These are phyloP conservation scores for Infundibulicybe gibba DNA, from an alignment of 768 basidiomycete genomes.

Conservation along the genomic window DNA sequence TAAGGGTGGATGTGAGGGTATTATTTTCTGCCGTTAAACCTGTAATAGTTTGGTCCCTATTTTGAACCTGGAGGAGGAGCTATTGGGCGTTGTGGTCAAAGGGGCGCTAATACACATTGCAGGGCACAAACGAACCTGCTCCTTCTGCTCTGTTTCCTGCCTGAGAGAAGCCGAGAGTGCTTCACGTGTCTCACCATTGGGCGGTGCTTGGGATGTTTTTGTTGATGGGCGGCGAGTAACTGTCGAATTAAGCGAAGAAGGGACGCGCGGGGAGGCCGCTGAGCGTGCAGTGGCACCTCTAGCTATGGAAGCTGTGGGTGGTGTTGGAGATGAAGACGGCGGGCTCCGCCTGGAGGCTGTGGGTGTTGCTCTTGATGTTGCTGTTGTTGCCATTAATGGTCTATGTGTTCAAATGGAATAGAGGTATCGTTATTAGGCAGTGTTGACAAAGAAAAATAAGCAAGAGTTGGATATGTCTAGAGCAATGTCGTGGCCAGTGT, in stretches of 20 bases:
- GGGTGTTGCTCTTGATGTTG: conserved; percentile 43
- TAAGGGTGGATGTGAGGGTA: conserved; percentile 59
- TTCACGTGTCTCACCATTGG: conserved; percentile 49
- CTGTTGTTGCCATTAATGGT: conserved; percentile 38
- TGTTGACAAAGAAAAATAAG: conserved; percentile 1
- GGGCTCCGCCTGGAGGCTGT: conserved; percentile 37
- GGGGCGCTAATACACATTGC: conserved; percentile 4
- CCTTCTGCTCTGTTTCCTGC: conserved; percentile 78
- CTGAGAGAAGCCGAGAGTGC: conserved; percentile 60
- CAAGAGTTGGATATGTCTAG: conserved; percentile 1
- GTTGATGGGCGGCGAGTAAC: conserved; percentile 47
- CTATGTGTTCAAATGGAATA: background rate
- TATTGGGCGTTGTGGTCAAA: conserved; percentile 20
- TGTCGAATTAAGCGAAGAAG: conserved; percentile 47
- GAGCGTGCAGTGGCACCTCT: conserved; percentile 64
- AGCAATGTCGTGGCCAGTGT: conserved; percentile 1
- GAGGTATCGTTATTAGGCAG: background rate
- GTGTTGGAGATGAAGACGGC: conserved; percentile 36
- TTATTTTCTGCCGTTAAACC: conserved; percentile 62
- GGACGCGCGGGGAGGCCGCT: conserved; percentile 53
- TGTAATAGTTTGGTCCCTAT: conserved; percentile 70
- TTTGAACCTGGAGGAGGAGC: conserved; percentile 75
- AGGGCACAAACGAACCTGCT: conserved; percentile 50
- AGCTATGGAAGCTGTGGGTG: conserved; percentile 41
- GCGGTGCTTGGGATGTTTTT: conserved; percentile 38